A percentile compares a stretch with the other conserved stretches of the same genome.
phyloP scores from a whole-genome alignment of 768 basidiomycete genomes.

The Boletus edulis region DNA sequence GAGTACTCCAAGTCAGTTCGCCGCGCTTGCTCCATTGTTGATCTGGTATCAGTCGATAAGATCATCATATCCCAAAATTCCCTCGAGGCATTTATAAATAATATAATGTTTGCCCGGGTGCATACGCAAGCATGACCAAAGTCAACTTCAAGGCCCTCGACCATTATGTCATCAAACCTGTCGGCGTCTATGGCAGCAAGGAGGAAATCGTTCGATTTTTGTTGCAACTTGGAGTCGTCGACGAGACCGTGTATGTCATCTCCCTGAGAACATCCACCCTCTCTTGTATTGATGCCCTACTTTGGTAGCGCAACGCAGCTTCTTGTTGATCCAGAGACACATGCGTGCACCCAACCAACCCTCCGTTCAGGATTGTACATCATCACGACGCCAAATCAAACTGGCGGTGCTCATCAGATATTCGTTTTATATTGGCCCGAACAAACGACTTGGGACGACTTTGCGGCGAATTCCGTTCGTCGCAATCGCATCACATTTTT shows the following conservation, averaged over 20 bases:
- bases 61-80: constrained; percentile 55
- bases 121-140: constrained; percentile 48
- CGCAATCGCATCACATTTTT: constrained; percentile 61
- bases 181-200: constrained; percentile 57
- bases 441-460: constrained; percentile 29
- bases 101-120: constrained; percentile 44
- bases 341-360: constrained; percentile 2
- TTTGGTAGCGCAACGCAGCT: not conserved
- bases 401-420: constrained; percentile 19
- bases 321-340: constrained; percentile 2
- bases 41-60: not conserved
- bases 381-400: constrained; percentile 4
- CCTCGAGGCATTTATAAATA: constrained; percentile 47
- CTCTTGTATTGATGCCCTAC: not conserved
- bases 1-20: constrained; percentile 39
- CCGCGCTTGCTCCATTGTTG: not conserved
- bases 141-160: constrained; percentile 47
- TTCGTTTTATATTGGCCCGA: constrained; percentile 65
- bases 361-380: constrained; percentile 26
- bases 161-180: constrained; percentile 6
- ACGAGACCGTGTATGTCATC: constrained; percentile 38
- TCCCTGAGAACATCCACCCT: not conserved
- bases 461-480: constrained; percentile 38
- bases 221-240: constrained; percentile 32
- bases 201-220: constrained; percentile 49